A percentile compares a stretch with the other conserved stretches of the same genome.
Evolutionary conservation across 495 filamentous ascomycete genomes (phyloP).

Genomic region (Trichoderma orchidacearum): DNA sequence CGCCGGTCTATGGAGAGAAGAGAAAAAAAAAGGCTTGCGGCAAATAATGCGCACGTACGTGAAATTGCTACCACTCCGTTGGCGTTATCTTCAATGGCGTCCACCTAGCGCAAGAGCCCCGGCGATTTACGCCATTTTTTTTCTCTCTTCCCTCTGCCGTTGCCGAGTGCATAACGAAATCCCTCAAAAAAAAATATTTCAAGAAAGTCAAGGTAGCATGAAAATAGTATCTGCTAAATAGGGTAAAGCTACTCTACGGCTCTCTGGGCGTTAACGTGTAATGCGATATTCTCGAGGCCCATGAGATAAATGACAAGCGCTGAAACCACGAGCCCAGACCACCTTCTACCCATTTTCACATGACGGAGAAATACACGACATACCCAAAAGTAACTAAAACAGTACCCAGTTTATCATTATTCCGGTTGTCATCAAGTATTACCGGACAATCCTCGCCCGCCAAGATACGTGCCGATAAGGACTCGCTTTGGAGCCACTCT

Average conservation of each 20-base stretch:
- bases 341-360: background rate
- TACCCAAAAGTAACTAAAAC: background rate
- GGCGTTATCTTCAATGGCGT: background rate
- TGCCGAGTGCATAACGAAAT: background rate
- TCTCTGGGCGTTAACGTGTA: background rate
- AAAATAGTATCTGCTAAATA: background rate
- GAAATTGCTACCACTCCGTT: background rate
- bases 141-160: background rate
- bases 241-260: background rate
- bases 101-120: slow-evolving; percentile 1
- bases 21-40: background rate
- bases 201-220: background rate
- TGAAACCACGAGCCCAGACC: background rate
- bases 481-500: background rate
- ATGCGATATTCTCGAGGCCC: background rate
- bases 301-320: background rate
- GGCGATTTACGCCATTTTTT: background rate
- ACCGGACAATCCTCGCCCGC: background rate
- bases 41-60: background rate
- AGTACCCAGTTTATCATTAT: background rate
- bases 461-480: background rate
- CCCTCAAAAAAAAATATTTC: background rate
- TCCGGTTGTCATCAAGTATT: background rate
- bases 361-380: background rate
- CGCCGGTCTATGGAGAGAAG: background rate